A percentile compares a stretch with the other conserved stretches of the same genome.
These are phyloP conservation scores for Cymbopogon flexuosus DNA, from an alignment of 202 grass and related monocot species.

Conservation along the genomic window DNA sequence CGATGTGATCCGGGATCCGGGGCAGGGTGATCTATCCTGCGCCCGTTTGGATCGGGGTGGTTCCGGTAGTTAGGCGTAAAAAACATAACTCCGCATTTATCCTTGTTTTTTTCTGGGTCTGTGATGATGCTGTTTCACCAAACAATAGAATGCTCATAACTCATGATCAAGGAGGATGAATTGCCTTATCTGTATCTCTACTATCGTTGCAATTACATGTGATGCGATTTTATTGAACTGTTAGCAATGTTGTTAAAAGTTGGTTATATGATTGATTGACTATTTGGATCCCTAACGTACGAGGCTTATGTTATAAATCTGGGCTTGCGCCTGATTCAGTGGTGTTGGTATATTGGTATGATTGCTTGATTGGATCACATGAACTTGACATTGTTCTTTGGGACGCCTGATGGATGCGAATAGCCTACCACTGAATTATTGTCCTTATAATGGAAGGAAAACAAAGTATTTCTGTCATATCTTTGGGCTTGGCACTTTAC, in stretches of 20 bases:
- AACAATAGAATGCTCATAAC: slow-evolving; percentile 6
- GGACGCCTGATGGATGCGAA: neutral
- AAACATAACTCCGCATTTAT: neutral
- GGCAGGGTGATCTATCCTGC: slow-evolving; percentile 10
- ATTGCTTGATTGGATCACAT: neutral
- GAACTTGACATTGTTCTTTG: neutral
- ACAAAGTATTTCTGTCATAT: neutral
- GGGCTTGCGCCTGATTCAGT: neutral
- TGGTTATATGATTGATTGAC: too few species aligned
- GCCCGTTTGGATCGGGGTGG: neutral
- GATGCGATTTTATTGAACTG: neutral
- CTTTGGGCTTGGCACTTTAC: neutral
- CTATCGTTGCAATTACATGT: neutral
- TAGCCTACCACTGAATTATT: neutral
- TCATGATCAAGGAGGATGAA: neutral
- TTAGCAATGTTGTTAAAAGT: too few species aligned
- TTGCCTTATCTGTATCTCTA: neutral
- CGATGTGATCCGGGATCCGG: neutral
- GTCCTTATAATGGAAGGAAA: too few species aligned
- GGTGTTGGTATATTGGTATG: neutral
- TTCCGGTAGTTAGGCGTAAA: neutral
- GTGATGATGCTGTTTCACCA: neutral
- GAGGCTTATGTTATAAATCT: neutral
- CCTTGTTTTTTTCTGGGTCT: neutral
- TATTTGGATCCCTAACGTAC: too few species aligned